Base-by-base conservation (phyloP, 2,329 filamentous ascomycete genomes). In the Trichoderma arundinaceum region DNA sequence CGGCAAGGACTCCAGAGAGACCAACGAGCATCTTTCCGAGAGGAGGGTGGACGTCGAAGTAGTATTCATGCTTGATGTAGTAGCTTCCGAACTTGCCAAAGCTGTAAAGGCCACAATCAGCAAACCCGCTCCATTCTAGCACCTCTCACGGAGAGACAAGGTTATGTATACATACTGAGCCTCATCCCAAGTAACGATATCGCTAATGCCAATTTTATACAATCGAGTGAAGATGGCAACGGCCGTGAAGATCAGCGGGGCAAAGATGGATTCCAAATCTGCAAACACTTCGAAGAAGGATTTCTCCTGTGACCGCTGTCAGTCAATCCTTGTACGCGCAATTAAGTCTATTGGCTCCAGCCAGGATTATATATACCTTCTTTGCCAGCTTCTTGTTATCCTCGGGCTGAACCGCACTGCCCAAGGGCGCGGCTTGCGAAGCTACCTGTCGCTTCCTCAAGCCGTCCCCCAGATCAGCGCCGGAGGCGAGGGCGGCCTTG, bases 61-160 rank as follows among this genome's bases (percentile, higher is more conserved):
- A 99, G 84, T 98, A 97, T 80, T 99, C 95, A 78, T 94, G 92
- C 80, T 99, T 97, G 76, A 99, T 89, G 79, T 99, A 99, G 81
- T 99, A 94, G 73, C 94, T 98, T 70, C 95, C 95, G 79, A 99
- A 99, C 83, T 99, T 99, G 77, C 92, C 92, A 78, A 96, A 96
- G 79, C 90, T 92, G 69, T 17, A 17, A 60, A 43, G 17, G 12
- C 10, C 12, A 7, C 19, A 52, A 38, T 73, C 68, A 71, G 68
- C 54, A 43, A 38, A 63, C 17, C 28, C n/a, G 39, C 22, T 54
- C 60, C 17, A 46, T 35, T 38, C 48, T 41, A 52, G 49, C 38
- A 39, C n/a, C 41, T 5, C 7, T 32, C n/a, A 28, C n/a, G 15
- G 39, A 49, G 32, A 28, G 38, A 9, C 43, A 13, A 4, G 15